Percentiles rank a stretch among this genome's conserved stretches.
These are phyloP conservation scores for Simplicillium aogashimaense DNA, from an alignment of 2,329 filamentous ascomycete genomes.

Conservation along the genomic window DNA sequence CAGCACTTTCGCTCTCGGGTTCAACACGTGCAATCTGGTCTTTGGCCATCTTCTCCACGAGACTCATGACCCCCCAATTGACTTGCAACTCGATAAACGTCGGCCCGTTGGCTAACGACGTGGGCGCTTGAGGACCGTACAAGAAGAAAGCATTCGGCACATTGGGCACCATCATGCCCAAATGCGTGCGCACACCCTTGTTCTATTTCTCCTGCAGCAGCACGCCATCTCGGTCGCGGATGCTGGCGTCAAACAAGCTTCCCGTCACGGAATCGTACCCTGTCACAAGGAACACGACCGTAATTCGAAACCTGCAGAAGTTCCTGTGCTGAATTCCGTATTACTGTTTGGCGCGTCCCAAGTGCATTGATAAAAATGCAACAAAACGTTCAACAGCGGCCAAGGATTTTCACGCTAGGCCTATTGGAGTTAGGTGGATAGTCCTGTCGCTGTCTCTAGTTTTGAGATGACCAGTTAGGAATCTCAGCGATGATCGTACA, in stretches of 20 bases:
- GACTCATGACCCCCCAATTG: constrained; percentile 8
- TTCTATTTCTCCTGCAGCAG: constrained; percentile 9
- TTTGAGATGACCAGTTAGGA: too few relatives aligned
- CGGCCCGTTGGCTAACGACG: constrained; percentile 10
- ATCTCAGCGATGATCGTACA: too few relatives aligned
- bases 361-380: too few relatives aligned
- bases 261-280: constrained; percentile 13
- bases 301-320: too few relatives aligned
- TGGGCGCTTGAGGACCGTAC: constrained; percentile 14
- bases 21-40: constrained; percentile 1
- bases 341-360: too few relatives aligned
- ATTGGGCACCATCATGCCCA: constrained; percentile 13
- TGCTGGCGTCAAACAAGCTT: constrained; percentile 12
- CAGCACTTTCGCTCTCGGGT: constrained; percentile 1
- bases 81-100: constrained; percentile 13
- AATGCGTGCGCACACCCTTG: constrained; percentile 10
- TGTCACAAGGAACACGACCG: constrained; percentile 10
- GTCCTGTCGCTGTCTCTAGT: too few relatives aligned
- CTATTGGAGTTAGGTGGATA: too few relatives aligned
- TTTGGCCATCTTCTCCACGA: constrained; percentile 8
- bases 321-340: too few relatives aligned
- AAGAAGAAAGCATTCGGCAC: constrained; percentile 13
- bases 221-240: constrained; percentile 8
- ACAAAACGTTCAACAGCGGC: too few relatives aligned
- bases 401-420: too few relatives aligned